Percentiles rank a stretch among this genome's conserved stretches.
Evolutionary conservation across 495 filamentous ascomycete species (phyloP).

Genomic region (Talaromyces thailandensis): DNA sequence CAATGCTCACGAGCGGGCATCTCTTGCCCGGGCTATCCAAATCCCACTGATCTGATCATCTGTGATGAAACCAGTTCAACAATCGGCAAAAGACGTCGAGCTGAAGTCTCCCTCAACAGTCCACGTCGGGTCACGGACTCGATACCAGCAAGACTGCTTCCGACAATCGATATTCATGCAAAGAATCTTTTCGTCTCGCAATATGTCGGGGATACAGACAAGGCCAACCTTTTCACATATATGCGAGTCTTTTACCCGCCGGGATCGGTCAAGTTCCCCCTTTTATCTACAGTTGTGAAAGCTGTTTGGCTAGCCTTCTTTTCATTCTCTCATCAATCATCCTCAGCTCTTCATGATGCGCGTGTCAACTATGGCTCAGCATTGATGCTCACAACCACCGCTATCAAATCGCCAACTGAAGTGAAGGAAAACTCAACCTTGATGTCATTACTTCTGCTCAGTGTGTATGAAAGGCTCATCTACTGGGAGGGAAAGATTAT

Average conservation of each 20-base stretch:
- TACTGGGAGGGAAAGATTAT: neutral
- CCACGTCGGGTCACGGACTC: neutral
- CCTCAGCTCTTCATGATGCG: neutral
- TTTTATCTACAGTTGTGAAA: neutral
- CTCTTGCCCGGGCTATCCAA: neutral
- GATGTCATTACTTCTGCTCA: neutral
- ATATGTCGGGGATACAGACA: neutral
- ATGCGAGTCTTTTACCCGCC: slow-evolving; percentile 1
- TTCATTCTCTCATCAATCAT: slow-evolving; percentile 4
- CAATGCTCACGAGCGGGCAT: neutral
- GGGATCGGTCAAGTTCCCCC: neutral
- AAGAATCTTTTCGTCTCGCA: slow-evolving; percentile 4
- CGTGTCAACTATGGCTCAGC: slow-evolving; percentile 3
- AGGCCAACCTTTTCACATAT: slow-evolving; percentile 3
- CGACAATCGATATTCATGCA: neutral
- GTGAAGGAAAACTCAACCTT: neutral
- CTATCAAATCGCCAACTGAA: slow-evolving; percentile 2
- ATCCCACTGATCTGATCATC: neutral
- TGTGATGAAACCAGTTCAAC: neutral
- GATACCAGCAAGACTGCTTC: neutral
- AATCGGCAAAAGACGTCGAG: neutral
- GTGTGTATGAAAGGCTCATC: slow-evolving; percentile 1
- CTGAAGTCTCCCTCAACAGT: neutral
- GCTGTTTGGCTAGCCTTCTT: slow-evolving; percentile 1
- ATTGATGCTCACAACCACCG: neutral